These are phyloP conservation scores for Gamarada debralockiae DNA, from an alignment of 495 filamentous ascomycete species.

Conservation along the genomic window DNA sequence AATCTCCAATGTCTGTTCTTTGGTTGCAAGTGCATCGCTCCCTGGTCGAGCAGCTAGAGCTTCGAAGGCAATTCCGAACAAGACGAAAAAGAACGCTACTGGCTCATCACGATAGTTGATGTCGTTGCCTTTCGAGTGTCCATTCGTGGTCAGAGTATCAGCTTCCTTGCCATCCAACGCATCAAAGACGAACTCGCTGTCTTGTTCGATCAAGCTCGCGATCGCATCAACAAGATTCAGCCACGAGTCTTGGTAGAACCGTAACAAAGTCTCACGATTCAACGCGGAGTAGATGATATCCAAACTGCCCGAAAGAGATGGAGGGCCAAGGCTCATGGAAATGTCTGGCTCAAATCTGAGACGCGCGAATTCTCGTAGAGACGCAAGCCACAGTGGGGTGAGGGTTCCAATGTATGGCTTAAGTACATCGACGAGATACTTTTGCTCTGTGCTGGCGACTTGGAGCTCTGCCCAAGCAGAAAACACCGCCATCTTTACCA, in stretches of 20 bases:
- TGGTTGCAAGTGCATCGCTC: conserved; percentile 64
- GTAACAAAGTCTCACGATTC: conserved; percentile 88
- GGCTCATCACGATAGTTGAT: conserved; percentile 99
- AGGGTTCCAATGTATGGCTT: conserved; percentile 85
- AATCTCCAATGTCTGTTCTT: conserved; percentile 84
- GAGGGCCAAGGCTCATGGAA: conserved; percentile 76
- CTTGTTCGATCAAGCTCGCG: conserved; percentile 93
- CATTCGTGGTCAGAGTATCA: conserved; percentile 45
- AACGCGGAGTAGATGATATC: conserved; percentile 91
- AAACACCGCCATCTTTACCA: conserved; percentile 96
- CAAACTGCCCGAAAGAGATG: conserved; percentile 69
- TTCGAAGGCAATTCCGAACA: conserved; percentile 95
- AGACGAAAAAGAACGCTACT: conserved; percentile 97
- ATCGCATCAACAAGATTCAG: conserved; percentile 95
- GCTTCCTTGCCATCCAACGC: conserved; percentile 84
- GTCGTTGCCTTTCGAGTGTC: conserved; percentile 53
- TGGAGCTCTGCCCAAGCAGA: conserved; percentile 99
- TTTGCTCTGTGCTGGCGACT: conserved; percentile 90
- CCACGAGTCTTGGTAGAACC: conserved; percentile 98
- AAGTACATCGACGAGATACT: conserved; percentile 82
- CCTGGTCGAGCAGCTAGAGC: conserved; percentile 77
- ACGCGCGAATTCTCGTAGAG: conserved; percentile 88
- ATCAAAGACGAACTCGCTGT: conserved; percentile 96
- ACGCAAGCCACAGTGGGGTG: conserved; percentile 90
- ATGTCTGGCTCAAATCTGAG: conserved; percentile 96